phyloP scores from a whole-genome alignment of 1,284 basidiomycete species.

The Cutaneotrichosporon cutaneum region DNA sequence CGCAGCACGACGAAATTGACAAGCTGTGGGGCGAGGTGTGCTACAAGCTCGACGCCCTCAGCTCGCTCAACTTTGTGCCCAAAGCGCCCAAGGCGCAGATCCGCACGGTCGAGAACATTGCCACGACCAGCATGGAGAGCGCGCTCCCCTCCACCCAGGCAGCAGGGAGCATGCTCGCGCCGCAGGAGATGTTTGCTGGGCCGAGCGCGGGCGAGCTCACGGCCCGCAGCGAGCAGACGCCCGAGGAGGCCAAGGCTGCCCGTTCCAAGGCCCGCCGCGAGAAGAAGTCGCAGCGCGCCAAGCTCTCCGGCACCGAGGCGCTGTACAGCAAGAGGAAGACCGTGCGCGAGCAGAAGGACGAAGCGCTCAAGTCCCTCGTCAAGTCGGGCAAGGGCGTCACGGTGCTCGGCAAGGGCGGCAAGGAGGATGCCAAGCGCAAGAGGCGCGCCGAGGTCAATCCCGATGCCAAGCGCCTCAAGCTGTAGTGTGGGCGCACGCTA shows the following conservation, averaged over 20 bases:
- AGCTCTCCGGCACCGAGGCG: conserved; percentile 66
- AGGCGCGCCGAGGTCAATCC: conserved; percentile 33
- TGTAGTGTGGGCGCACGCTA: conserved; percentile 30
- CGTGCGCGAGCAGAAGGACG: conserved; percentile 76
- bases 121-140: conserved; percentile 83
- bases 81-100: conserved; percentile 94
- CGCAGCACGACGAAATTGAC: conserved; percentile 85
- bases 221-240: conserved; percentile 76
- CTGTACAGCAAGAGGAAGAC: conserved; percentile 61
- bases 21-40: conserved; percentile 81
- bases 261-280: conserved; percentile 72
- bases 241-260: conserved; percentile 73
- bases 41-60: conserved; percentile 86
- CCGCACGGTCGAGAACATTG: conserved; percentile 77
- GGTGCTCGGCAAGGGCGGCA: conserved; percentile 70
- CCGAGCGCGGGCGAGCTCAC: conserved; percentile 61
- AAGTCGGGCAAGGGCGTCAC: conserved; percentile 79
- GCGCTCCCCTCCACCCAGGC: conserved; percentile 81
- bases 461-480: conserved; percentile 46
- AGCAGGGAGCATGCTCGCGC: conserved; percentile 78
- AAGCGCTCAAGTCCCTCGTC: conserved; percentile 72
- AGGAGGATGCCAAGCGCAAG: conserved; percentile 50
- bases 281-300: conserved; percentile 68
- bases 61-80: conserved; percentile 93
- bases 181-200: conserved; percentile 80